Conservation (phyloP, 1,139 yeast species). For the Kodamaea derodonti region DNA sequence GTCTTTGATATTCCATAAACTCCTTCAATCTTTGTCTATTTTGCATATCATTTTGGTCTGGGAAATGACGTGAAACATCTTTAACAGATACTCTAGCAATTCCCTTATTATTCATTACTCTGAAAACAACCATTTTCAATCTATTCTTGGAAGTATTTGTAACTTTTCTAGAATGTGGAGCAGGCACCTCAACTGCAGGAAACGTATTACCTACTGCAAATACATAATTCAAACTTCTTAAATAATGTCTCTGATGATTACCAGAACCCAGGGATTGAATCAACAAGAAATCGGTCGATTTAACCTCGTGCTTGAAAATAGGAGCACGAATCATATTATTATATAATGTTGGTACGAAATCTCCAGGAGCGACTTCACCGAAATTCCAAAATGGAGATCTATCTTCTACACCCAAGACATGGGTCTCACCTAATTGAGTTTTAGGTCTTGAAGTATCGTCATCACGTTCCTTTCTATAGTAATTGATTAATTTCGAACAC, state of each 20-base stretch:
- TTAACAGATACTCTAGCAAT: slow-evolving; percentile 76
- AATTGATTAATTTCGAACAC: slow-evolving; percentile 92
- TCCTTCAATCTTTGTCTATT: slow-evolving; percentile 93
- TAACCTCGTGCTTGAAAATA: slow-evolving; percentile 78
- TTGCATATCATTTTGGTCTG: slow-evolving; percentile 97
- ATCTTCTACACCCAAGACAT: slow-evolving; percentile 91
- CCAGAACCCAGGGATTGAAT: slow-evolving; percentile 81
- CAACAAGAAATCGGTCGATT: slow-evolving; percentile 75
- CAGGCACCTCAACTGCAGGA: slow-evolving; percentile 94
- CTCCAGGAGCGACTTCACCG: slow-evolving; percentile 95
- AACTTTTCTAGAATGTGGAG: slow-evolving; percentile 95
- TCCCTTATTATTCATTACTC: slow-evolving; percentile 77
- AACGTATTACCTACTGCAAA: slow-evolving; percentile 91
- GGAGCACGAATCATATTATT: slow-evolving; percentile 94
- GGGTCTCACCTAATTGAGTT: slow-evolving; percentile 88
- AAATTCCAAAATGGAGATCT: slow-evolving; percentile 98
- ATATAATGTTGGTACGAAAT: slow-evolving; percentile 87
- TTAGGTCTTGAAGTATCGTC: slow-evolving; percentile 89
- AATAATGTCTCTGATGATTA: slow-evolving; percentile 44
- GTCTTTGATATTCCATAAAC: slow-evolving; percentile 95
- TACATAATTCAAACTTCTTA: slow-evolving; percentile 66
- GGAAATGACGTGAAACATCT: slow-evolving; percentile 89
- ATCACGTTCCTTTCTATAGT: slow-evolving; percentile 78
- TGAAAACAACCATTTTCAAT: slow-evolving; percentile 86
- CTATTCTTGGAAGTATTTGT: slow-evolving; percentile 91